A percentile compares a stretch with the other conserved stretches of the same genome.
Evolutionary conservation across 1,139 yeast genomes (phyloP).

Genomic region (Suhomyces choctaworum): DNA sequence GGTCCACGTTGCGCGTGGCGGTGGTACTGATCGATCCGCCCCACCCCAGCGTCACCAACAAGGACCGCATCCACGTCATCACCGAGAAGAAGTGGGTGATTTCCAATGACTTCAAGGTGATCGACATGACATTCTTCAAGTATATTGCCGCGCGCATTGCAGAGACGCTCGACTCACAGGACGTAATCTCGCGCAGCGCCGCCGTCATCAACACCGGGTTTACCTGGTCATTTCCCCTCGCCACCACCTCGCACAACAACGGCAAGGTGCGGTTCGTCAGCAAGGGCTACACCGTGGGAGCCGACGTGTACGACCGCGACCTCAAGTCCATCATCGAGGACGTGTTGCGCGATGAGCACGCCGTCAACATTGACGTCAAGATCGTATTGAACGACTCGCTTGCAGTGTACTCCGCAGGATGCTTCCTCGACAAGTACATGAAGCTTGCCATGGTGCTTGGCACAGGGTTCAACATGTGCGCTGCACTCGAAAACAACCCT

Average conservation of each 20-base stretch:
- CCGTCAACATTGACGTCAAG: slow-evolving; percentile 32
- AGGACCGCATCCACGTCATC: slow-evolving; percentile 28
- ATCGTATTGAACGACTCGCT: slow-evolving; percentile 45
- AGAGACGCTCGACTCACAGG: slow-evolving; percentile 33
- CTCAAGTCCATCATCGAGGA: slow-evolving; percentile 43
- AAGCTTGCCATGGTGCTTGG: slow-evolving; percentile 48
- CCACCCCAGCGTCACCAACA: not conserved
- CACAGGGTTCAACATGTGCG: slow-evolving; percentile 48
- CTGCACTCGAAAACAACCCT: slow-evolving; percentile 29
- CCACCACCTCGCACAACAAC: slow-evolving; percentile 43
- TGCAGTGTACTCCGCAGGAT: slow-evolving; percentile 50
- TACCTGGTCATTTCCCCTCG: slow-evolving; percentile 62
- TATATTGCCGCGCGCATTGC: slow-evolving; percentile 38
- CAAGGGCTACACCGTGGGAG: slow-evolving; percentile 50
- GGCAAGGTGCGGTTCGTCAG: slow-evolving; percentile 50
- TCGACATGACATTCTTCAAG: slow-evolving; percentile 42
- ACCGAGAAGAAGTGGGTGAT: slow-evolving; percentile 44
- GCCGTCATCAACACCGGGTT: slow-evolving; percentile 42
- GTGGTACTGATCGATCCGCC: slow-evolving; percentile 36
- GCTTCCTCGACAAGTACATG: slow-evolving; percentile 38
- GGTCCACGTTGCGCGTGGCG: slow-evolving; percentile 52
- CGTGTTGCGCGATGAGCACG: slow-evolving; percentile 24
- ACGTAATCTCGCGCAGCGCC: slow-evolving; percentile 18
- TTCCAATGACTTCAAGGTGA: slow-evolving; percentile 36
- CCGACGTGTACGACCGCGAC: slow-evolving; percentile 42